phyloP scores from a whole-genome alignment of 1,284 basidiomycete genomes.

The Athelia psychrophila region DNA sequence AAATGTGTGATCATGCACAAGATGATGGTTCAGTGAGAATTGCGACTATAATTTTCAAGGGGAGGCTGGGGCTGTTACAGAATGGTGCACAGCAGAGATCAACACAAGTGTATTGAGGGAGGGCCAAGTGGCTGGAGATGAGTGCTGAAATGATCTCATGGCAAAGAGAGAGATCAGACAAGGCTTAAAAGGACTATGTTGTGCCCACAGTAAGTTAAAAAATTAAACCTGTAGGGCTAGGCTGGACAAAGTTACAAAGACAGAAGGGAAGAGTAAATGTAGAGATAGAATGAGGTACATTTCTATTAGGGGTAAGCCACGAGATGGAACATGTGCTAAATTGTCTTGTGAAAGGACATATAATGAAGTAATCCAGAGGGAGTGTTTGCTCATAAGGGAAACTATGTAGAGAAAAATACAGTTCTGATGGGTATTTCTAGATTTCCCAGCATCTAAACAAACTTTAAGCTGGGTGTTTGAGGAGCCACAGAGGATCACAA shows the following conservation, averaged over 20 bases:
- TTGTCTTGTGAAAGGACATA: background rate
- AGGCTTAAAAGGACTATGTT: too few relatives aligned
- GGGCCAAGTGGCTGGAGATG: too few relatives aligned
- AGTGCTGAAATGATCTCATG: too few relatives aligned
- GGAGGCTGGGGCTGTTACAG: too few relatives aligned
- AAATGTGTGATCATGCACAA: too few relatives aligned
- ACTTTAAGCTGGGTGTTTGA: slow-evolving; percentile 15
- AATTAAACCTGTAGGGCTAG: background rate
- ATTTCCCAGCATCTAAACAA: slow-evolving; percentile 11
- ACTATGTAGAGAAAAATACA: background rate
- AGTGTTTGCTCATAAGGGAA: background rate
- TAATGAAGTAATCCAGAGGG: background rate
- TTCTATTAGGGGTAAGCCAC: background rate
- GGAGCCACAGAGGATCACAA: slow-evolving; percentile 5
- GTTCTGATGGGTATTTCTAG: slow-evolving; percentile 3
- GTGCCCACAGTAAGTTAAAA: too few relatives aligned
- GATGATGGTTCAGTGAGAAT: too few relatives aligned
- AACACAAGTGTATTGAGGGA: too few relatives aligned
- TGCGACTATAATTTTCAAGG: too few relatives aligned
- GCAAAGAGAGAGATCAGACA: too few relatives aligned
- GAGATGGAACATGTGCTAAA: background rate
- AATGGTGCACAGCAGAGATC: too few relatives aligned
- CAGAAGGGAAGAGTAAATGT: background rate
- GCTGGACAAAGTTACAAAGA: background rate
- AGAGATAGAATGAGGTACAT: background rate